Base-by-base conservation (phyloP, 2,329 filamentous ascomycete species). In the Colletotrichum tanaceti region DNA sequence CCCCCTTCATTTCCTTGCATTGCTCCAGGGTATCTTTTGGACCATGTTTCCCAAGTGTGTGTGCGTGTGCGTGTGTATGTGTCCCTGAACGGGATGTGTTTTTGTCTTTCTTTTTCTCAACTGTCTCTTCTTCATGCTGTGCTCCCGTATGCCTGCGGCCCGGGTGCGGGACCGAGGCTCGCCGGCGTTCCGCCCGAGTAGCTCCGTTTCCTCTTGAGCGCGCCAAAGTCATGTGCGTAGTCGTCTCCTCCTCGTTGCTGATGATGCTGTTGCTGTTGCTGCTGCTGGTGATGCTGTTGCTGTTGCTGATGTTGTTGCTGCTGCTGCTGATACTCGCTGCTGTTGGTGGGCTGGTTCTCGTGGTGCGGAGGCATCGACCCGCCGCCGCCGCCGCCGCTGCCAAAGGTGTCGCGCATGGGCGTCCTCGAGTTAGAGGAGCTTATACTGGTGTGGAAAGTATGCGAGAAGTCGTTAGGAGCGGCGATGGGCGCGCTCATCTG, bases 401-500 rank as follows among this genome's bases (percentile, higher is more conserved):
- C 77, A 70, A 84, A 85, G 0, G 78, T 77, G 67, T 84, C 83
- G 63, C 82, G 77, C 75, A 85, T 82, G 11, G 83, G 80, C 5
- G 83, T 83, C 69, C 82, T 77, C 20, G 79, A 77, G 62, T 73
- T 76, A 4, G 75, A 63, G 35, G 65, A 54, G 18, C 14, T 72
- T 74, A 83, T 77, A 73, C 75, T 80, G 7, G 79, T 80, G 46
- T 84, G 81, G 67, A 85, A 80, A 5, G 83, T 81, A 65, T 84
- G 82, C 2, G 81, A 79, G 71, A 87, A 88, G 62, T 88, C 86
- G 60, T 82, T 82, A 0, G 86, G 78, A 4, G 85, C 82, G 3
- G 82, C 82, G 65, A 87, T 86, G 1, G 85, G 85, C 2, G 86
- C 84, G 72, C 83, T 86, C 78, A 88, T 80, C 73, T 87, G 86